Conservation (phyloP, 2,329 filamentous ascomycete species). For the Neoscytalidium dimidiatum region DNA sequence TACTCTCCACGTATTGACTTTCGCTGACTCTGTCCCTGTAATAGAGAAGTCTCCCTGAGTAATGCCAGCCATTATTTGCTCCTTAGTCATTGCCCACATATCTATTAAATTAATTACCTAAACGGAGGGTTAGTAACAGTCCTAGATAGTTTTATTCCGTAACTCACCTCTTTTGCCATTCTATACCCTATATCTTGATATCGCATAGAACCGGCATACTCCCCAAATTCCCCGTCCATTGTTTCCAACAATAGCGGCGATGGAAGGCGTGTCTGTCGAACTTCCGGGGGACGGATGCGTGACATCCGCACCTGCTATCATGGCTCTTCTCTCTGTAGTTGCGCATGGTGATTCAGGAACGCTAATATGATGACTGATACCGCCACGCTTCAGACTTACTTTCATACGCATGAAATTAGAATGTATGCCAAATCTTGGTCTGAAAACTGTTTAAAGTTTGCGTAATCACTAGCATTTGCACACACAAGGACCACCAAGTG, state of each 20-base stretch:
- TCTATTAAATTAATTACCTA: no score
- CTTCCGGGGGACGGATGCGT: slow-evolving; percentile 38
- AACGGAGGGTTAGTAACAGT: no score
- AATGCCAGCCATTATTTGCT: not conserved
- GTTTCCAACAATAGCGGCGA: slow-evolving; percentile 46
- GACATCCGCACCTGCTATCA: slow-evolving; percentile 47
- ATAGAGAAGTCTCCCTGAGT: slow-evolving; percentile 28
- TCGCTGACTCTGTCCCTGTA: slow-evolving; percentile 32
- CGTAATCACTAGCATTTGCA: no score
- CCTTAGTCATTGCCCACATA: not conserved
- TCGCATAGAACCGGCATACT: slow-evolving; percentile 40
- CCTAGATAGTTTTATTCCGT: no score
- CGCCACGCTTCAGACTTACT: no score
- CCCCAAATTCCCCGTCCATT: slow-evolving; percentile 31
- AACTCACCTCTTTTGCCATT: slow-evolving; percentile 16
- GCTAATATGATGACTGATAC: no score
- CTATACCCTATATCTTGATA: slow-evolving; percentile 27
- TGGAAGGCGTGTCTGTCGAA: slow-evolving; percentile 34
- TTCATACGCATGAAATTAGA: no score
- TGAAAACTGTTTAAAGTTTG: no score
- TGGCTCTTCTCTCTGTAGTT: slow-evolving; percentile 25
- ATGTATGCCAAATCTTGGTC: no score
- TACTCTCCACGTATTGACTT: slow-evolving; percentile 21
- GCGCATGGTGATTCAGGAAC: no score
- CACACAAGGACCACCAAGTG: no score